Evolutionary conservation across 176 grass and related monocot species (phyloP).

Genomic region (Phragmites australis): DNA sequence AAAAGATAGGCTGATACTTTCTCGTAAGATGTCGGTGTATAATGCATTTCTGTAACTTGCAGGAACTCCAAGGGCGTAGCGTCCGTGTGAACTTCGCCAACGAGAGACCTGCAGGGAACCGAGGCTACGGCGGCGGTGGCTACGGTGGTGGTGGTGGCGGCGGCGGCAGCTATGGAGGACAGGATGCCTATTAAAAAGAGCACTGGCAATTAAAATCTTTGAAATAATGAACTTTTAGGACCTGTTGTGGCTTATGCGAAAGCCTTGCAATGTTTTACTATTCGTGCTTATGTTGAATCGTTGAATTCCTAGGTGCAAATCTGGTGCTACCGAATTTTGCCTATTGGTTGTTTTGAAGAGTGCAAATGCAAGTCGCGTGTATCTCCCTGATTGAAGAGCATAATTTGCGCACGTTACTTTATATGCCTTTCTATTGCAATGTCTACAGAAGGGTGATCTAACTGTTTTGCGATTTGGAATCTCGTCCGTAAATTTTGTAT

Average conservation of each 20-base stretch:
- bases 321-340: background rate
- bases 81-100: slow-evolving; percentile 73
- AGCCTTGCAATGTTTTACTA: slow-evolving; percentile 4
- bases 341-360: background rate
- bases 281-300: background rate
- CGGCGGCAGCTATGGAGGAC: slow-evolving; percentile 21
- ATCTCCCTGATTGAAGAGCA: background rate
- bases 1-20: no score
- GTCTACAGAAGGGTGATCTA: background rate
- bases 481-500: background rate
- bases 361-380: background rate
- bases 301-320: slow-evolving; percentile 5
- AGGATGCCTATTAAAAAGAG: background rate
- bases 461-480: background rate
- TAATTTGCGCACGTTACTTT: background rate
- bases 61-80: slow-evolving; percentile 66
- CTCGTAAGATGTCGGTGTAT: background rate
- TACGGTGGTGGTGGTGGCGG: background rate
- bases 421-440: background rate
- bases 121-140: background rate
- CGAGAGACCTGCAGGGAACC: slow-evolving; percentile 45
- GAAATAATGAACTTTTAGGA: slow-evolving; percentile 49
- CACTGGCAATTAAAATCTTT: background rate
- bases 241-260: slow-evolving; percentile 29
- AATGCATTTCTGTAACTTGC: background rate